phyloP scores from a whole-genome alignment of 169 alveolate species.

The Babesia bovis region DNA sequence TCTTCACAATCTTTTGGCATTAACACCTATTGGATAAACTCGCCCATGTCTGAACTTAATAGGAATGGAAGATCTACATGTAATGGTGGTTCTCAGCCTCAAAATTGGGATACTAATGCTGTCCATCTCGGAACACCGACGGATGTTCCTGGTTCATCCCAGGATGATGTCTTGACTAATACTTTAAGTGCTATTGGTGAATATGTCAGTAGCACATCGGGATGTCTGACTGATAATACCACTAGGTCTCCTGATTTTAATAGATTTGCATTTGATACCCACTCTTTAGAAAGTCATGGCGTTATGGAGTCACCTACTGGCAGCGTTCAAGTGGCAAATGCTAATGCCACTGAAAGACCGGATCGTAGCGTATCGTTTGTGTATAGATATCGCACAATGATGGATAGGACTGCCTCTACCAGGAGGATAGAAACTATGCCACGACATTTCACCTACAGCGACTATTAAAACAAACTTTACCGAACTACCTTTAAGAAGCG shows the following conservation, averaged over 20 bases:
- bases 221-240: background rate
- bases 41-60: too few species aligned
- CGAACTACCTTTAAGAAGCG: too few species aligned
- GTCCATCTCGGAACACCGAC: background rate
- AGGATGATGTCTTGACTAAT: background rate
- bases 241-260: background rate
- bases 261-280: slow-evolving; percentile 13
- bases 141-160: background rate
- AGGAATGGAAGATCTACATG: too few species aligned
- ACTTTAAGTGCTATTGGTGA: background rate
- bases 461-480: too few species aligned
- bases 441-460: too few species aligned
- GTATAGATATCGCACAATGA: slow-evolving; percentile 36
- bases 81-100: background rate
- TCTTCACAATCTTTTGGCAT: too few species aligned
- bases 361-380: slow-evolving; percentile 23
- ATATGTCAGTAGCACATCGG: background rate
- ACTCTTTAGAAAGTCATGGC: background rate
- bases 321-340: background rate
- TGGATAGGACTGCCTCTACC: slow-evolving; percentile 7
- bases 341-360: background rate
- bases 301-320: background rate
- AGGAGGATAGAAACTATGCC: background rate
- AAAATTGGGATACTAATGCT: background rate
- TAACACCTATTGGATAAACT: too few species aligned